Conservation (phyloP, 2,329 filamentous ascomycete genomes). For the Herpotrichia juniperi region DNA sequence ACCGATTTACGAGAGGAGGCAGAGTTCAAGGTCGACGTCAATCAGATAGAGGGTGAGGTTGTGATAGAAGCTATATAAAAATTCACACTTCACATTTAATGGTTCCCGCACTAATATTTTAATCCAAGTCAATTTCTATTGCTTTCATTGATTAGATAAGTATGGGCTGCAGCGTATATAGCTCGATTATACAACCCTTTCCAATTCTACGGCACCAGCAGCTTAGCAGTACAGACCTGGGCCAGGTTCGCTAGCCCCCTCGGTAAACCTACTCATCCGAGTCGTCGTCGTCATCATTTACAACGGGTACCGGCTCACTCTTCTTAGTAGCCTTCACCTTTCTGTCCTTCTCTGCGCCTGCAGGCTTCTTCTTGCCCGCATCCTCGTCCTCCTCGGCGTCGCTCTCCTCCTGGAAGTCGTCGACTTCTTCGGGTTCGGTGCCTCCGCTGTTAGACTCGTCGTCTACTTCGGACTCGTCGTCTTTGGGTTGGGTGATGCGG, state of each 20-base stretch:
- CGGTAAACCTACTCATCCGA: conserved; percentile 27
- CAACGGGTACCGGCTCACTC: conserved; percentile 38
- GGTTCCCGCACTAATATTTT: no score
- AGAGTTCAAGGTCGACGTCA: no score
- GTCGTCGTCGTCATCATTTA: conserved; percentile 39
- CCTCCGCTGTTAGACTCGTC: conserved; percentile 20
- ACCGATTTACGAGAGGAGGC: no score
- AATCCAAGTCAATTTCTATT: no score
- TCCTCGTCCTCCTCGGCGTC: conserved; percentile 46
- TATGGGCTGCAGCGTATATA: not conserved
- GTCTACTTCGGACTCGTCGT: conserved; percentile 34
- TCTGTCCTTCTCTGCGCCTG: conserved; percentile 39
- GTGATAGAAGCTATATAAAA: no score
- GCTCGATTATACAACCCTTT: not conserved
- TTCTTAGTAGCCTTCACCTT: conserved; percentile 39
- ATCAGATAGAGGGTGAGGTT: no score
- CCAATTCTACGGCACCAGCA: not conserved
- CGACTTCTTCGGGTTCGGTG: conserved; percentile 30
- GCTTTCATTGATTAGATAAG: no score
- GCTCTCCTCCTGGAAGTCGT: conserved; percentile 24
- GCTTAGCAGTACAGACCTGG: not conserved
- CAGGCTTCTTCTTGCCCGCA: conserved; percentile 43
- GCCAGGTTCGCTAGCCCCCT: not conserved
- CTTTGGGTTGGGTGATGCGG: conserved; percentile 35
- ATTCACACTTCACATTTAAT: no score